phyloP scores from a whole-genome alignment of 139 green algal genomes.

The Tetraselmis striata region DNA sequence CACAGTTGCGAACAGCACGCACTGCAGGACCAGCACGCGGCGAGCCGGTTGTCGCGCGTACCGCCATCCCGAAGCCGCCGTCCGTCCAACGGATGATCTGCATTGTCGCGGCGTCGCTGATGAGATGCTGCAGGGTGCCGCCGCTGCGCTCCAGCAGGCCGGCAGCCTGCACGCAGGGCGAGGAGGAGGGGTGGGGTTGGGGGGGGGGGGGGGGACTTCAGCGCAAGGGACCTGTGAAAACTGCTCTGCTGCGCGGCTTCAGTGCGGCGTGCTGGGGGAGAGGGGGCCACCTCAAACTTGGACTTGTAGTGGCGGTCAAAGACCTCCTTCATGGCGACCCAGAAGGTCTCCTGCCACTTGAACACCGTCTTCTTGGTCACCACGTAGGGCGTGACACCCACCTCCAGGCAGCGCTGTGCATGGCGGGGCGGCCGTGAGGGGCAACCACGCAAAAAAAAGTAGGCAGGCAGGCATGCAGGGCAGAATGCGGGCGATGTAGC shows the following conservation, averaged over 20 bases:
- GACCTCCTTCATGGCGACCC: constrained; percentile 18
- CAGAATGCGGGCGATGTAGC: not conserved
- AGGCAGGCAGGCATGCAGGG: too few relatives aligned
- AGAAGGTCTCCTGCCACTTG: constrained; percentile 33
- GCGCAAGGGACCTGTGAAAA: too few relatives aligned
- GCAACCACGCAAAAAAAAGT: too few relatives aligned
- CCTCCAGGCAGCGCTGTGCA: constrained; percentile 16
- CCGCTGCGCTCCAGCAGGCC: constrained; percentile 9
- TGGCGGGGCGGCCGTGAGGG: too few relatives aligned
- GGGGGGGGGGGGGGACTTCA: too few relatives aligned
- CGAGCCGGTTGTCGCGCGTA: too few relatives aligned
- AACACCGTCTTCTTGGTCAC: constrained; percentile 36
- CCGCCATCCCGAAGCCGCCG: constrained; percentile 26
- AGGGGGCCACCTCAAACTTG: constrained; percentile 13
- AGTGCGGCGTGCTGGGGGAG: too few relatives aligned
- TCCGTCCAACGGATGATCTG: constrained; percentile 23
- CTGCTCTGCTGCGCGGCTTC: too few relatives aligned
- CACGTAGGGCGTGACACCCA: constrained; percentile 18
- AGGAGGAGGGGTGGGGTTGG: too few relatives aligned
- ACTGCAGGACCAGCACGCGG: too few relatives aligned
- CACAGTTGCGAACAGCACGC: too few relatives aligned
- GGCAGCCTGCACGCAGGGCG: too few relatives aligned
- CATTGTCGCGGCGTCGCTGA: constrained; percentile 30
- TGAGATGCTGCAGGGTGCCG: constrained; percentile 20
- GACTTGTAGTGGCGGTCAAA: constrained; percentile 19